phyloP scores from a whole-genome alignment of 192 early-diverging fungal species.

The Coemansia sp. region DNA sequence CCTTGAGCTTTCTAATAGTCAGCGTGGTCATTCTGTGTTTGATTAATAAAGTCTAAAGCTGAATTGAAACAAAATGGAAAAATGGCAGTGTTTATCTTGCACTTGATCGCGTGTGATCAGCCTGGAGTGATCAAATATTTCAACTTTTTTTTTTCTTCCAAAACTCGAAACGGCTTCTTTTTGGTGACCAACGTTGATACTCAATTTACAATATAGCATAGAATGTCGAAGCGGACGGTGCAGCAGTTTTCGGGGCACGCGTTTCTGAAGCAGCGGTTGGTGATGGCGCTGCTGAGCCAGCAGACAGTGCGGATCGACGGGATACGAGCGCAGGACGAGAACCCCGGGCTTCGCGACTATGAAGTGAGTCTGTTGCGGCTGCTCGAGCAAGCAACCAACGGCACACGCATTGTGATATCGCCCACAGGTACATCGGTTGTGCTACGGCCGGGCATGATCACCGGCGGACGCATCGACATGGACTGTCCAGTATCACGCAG shows the following conservation, averaged over 20 bases:
- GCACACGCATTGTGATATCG: slow-evolving; percentile 86
- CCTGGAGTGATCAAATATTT: background rate
- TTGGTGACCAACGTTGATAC: background rate
- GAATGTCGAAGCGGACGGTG: slow-evolving; percentile 45
- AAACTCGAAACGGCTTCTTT: background rate
- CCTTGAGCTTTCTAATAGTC: slow-evolving; percentile 44
- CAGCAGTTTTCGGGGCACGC: slow-evolving; percentile 75
- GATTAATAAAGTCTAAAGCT: too few species aligned
- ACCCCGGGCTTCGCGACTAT: slow-evolving; percentile 89
- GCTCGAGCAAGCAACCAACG: slow-evolving; percentile 93
- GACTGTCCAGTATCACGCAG: slow-evolving; percentile 83
- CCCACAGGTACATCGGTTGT: slow-evolving; percentile 85
- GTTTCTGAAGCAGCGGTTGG: slow-evolving; percentile 85
- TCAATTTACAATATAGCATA: background rate
- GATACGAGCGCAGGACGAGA: slow-evolving; percentile 82
- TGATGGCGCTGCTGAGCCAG: slow-evolving; percentile 83
- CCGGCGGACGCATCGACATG: slow-evolving; percentile 80
- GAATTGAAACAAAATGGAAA: background rate
- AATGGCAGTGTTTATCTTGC: background rate
- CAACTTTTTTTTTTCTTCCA: slow-evolving; percentile 10
- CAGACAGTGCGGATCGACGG: slow-evolving; percentile 82
- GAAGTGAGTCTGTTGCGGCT: slow-evolving; percentile 88
- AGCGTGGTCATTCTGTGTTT: slow-evolving; percentile 34
- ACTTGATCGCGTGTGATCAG: background rate
- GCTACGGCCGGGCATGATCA: slow-evolving; percentile 86